A percentile compares a stretch with the other conserved stretches of the same genome.
Conservation (phyloP, 2,329 filamentous ascomycete species). For the Sodiomyces alkalinus region DNA sequence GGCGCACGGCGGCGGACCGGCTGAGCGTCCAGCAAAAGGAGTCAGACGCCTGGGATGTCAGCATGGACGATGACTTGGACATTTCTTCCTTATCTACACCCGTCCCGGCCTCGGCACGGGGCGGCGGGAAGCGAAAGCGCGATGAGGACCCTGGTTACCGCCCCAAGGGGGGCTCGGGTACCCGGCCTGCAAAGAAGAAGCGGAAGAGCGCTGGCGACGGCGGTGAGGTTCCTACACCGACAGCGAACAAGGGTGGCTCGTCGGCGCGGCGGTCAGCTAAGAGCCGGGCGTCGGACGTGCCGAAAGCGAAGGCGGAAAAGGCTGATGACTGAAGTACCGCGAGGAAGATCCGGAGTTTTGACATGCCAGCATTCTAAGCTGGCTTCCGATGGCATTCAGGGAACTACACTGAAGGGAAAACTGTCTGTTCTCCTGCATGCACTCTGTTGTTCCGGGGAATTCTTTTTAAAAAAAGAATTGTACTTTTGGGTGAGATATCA, state of each 20-base stretch:
- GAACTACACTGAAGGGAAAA: too few relatives aligned
- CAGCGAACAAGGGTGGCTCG: not conserved
- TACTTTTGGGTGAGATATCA: too few relatives aligned
- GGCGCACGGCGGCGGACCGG: constrained; percentile 18
- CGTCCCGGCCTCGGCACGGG: constrained; percentile 17
- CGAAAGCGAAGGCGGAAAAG: not conserved
- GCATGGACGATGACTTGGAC: constrained; percentile 25
- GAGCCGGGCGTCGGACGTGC: not conserved
- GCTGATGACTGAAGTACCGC: not conserved
- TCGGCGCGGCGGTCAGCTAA: not conserved
- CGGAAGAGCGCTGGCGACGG: constrained; percentile 35
- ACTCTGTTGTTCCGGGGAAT: too few relatives aligned
- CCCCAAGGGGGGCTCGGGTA: constrained; percentile 37
- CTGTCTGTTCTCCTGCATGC: too few relatives aligned
- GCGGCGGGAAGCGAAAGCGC: constrained; percentile 33
- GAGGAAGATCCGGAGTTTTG: too few relatives aligned
- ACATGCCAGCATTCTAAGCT: too few relatives aligned
- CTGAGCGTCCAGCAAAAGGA: constrained; percentile 10
- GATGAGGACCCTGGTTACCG: constrained; percentile 46
- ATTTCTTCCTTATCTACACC: constrained; percentile 9
- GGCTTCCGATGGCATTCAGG: too few relatives aligned
- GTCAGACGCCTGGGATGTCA: constrained; percentile 11
- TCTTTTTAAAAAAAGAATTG: too few relatives aligned
- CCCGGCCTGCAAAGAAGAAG: constrained; percentile 40
- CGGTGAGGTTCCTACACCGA: constrained; percentile 1